Evolutionary conservation across 2,329 filamentous ascomycete species (phyloP).

Genomic region (Dothiorella sarmentorum): DNA sequence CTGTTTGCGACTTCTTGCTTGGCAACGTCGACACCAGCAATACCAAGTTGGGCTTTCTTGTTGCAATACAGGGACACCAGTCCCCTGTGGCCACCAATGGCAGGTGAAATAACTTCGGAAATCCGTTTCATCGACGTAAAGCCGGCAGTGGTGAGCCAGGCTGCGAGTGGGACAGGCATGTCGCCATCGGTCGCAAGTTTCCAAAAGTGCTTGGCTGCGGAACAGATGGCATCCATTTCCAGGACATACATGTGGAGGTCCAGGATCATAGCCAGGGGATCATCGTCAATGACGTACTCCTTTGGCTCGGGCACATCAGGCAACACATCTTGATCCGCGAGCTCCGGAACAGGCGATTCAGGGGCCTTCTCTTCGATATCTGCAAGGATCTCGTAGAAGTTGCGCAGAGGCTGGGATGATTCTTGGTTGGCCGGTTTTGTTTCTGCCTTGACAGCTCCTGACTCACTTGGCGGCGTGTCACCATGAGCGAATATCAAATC

Average conservation of each 20-base stretch:
- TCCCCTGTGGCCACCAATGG: not conserved
- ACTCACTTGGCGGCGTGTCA: not conserved
- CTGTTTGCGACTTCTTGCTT: not conserved
- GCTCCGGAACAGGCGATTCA: not conserved
- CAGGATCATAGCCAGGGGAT: slow-evolving; percentile 11
- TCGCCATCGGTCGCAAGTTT: not conserved
- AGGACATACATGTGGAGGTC: slow-evolving; percentile 13
- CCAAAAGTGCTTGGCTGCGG: slow-evolving; percentile 11
- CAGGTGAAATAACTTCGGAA: not conserved
- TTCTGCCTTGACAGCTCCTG: not conserved
- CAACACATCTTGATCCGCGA: not conserved
- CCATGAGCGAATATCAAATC: not conserved
- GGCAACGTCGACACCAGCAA: not conserved
- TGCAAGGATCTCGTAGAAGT: slow-evolving; percentile 4
- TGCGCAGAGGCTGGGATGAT: not conserved
- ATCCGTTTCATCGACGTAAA: not conserved
- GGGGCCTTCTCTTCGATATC: not conserved
- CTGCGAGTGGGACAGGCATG: slow-evolving; percentile 11
- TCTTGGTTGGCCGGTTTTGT: not conserved
- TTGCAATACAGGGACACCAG: not conserved
- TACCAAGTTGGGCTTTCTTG: not conserved
- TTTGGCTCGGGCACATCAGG: not conserved
- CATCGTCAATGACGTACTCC: slow-evolving; percentile 15
- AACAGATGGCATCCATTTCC: slow-evolving; percentile 15
- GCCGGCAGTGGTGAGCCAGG: slow-evolving; percentile 15